A percentile compares a stretch with the other conserved stretches of the same genome.
phyloP scores from a whole-genome alignment of 1,284 basidiomycete genomes.

The Amylostereum areolatum region DNA sequence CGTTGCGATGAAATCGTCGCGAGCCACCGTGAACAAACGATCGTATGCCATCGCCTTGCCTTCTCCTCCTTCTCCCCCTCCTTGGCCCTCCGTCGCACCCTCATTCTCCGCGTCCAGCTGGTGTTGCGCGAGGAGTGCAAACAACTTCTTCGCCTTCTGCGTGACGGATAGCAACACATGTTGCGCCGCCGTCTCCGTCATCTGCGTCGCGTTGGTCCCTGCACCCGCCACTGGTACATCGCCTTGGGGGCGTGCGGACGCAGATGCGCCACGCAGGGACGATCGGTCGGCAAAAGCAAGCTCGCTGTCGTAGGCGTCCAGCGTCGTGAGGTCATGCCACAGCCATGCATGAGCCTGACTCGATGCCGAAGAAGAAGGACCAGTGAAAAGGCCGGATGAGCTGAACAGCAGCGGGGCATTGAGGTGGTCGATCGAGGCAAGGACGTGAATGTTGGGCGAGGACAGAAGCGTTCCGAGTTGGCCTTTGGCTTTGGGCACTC shows the following conservation, averaged over 20 bases:
- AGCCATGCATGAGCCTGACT: constrained; percentile 54
- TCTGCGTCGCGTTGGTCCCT: constrained; percentile 30
- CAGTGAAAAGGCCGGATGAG: constrained; percentile 48
- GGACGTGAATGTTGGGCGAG: constrained; percentile 68
- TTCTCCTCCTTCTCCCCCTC: constrained; percentile 26
- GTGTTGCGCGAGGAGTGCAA: constrained; percentile 57
- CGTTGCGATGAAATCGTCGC: constrained; percentile 81
- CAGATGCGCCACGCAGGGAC: constrained; percentile 49
- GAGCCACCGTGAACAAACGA: constrained; percentile 55
- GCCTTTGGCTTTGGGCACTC: constrained; percentile 53
- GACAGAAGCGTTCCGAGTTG: constrained; percentile 66
- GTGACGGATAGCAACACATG: constrained; percentile 86
- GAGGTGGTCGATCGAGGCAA: constrained; percentile 82
- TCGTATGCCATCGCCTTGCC: constrained; percentile 59
- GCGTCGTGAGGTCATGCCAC: constrained; percentile 86
- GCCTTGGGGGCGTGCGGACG: constrained; percentile 6
- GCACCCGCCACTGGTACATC: neutral
- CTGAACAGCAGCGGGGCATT: constrained; percentile 77
- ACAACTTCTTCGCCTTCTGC: constrained; percentile 77
- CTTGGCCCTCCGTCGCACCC: constrained; percentile 33
- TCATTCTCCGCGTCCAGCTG: constrained; percentile 44
- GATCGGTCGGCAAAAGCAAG: constrained; percentile 61
- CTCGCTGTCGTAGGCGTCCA: constrained; percentile 76
- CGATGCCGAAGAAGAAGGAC: constrained; percentile 31
- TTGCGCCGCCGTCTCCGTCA: constrained; percentile 76